phyloP scores from a whole-genome alignment of 1,139 yeast genomes.

The Candida pseudoviswanathii region DNA sequence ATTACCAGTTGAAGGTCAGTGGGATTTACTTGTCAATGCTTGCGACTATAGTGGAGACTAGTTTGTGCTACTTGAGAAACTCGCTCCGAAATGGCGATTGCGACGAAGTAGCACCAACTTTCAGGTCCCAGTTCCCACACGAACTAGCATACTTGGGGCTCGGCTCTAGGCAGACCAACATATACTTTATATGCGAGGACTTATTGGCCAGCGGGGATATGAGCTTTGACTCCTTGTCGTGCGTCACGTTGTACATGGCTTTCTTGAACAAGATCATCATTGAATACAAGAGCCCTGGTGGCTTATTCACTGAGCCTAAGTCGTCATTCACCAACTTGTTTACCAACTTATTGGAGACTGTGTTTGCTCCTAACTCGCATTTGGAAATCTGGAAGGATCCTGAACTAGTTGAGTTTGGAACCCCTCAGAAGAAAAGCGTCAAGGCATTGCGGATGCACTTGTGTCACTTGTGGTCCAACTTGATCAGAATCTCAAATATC shows the following conservation, averaged over 20 bases:
- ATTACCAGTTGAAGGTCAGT: constrained; percentile 16
- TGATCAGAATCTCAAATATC: constrained; percentile 36
- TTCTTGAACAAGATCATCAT: constrained; percentile 26
- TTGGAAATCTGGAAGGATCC: constrained; percentile 45
- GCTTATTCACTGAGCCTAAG: constrained; percentile 18
- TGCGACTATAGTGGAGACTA: constrained; percentile 35
- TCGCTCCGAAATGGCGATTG: constrained; percentile 16
- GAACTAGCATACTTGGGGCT: constrained; percentile 23
- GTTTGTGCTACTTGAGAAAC: constrained; percentile 26
- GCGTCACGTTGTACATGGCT: constrained; percentile 26
- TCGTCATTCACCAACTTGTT: constrained; percentile 22
- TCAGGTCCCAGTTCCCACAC: constrained; percentile 28
- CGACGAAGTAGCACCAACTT: constrained; percentile 19
- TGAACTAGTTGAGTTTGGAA: constrained; percentile 23
- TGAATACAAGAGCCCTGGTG: constrained; percentile 20
- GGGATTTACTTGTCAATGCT: constrained; percentile 37
- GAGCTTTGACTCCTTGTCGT: constrained; percentile 23
- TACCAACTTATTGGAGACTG: constrained; percentile 19
- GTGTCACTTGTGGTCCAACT: constrained; percentile 39
- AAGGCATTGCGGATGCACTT: constrained; percentile 35
- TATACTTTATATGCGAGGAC: constrained; percentile 22
- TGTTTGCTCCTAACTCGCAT: constrained; percentile 11
- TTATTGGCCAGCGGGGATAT: constrained; percentile 12
- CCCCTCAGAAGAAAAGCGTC: constrained; percentile 21
- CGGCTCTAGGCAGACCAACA: constrained; percentile 20